Evolutionary conservation across 2,329 filamentous ascomycete genomes (phyloP).

Genomic region (Colletotrichum sp.): DNA sequence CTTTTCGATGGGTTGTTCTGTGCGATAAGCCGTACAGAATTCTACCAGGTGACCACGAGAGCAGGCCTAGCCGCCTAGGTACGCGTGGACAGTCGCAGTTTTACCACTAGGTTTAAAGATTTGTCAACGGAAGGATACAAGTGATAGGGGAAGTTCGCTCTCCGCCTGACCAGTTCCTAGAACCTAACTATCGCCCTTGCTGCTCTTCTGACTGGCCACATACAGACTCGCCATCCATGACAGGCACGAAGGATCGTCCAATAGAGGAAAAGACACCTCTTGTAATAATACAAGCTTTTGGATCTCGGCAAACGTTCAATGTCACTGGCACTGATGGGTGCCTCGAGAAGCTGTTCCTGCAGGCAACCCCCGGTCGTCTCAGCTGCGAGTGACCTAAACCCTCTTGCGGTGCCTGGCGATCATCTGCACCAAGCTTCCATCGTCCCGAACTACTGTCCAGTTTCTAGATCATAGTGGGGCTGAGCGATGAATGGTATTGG

Average conservation of each 20-base stretch:
- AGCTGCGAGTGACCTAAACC: not conserved
- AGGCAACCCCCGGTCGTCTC: not conserved
- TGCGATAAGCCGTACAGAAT: not conserved
- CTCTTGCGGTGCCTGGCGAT: not conserved
- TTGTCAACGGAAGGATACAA: not conserved
- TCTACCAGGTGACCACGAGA: not conserved
- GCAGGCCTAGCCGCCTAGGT: not conserved
- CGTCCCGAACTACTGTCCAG: not conserved
- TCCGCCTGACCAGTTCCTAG: not conserved
- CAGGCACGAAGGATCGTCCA: not conserved
- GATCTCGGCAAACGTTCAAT: not conserved
- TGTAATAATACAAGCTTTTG: not conserved
- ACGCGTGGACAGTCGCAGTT: not conserved
- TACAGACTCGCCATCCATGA: not conserved
- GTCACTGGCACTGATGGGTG: not conserved
- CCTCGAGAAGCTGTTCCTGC: not conserved
- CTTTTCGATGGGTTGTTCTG: not conserved
- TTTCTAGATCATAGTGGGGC: not conserved
- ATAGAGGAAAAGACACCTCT: not conserved
- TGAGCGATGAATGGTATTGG: not conserved
- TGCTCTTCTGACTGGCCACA: not conserved
- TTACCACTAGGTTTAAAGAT: not conserved
- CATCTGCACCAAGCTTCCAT: not conserved
- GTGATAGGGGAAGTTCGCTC: not conserved
- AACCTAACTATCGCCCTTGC: not conserved